Percentiles rank a stretch among this genome's conserved stretches.
Evolutionary conservation across 805 yeast genomes (phyloP).

Genomic region (Candida ortonii): DNA sequence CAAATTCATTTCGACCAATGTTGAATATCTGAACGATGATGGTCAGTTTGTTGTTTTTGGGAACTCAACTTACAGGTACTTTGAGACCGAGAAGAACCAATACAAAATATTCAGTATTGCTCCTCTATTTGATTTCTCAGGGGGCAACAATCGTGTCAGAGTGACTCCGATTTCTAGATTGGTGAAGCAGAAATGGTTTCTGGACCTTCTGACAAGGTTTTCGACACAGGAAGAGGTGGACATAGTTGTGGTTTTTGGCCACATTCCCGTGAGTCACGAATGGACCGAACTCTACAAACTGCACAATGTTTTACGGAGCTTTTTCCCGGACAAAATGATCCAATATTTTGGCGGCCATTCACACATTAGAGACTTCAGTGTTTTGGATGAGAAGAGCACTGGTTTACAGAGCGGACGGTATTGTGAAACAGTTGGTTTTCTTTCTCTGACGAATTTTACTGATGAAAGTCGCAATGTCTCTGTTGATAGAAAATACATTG

Average conservation of each 20-base stretch:
- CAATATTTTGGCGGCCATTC: conserved; percentile 95
- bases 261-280: conserved; percentile 61
- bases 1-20: conserved; percentile 69
- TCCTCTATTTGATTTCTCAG: conserved; percentile 74
- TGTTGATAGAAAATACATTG: conserved; percentile 68
- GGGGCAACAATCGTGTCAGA: conserved; percentile 52
- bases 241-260: conserved; percentile 70
- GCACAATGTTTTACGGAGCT: conserved; percentile 49
- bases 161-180: conserved; percentile 62
- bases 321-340: conserved; percentile 60
- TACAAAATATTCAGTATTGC: conserved; percentile 65
- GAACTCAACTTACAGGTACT: conserved; percentile 55
- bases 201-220: conserved; percentile 35
- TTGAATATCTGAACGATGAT: conserved; percentile 48
- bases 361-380: conserved; percentile 80
- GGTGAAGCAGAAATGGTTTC: conserved; percentile 64
- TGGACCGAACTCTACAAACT: conserved; percentile 53
- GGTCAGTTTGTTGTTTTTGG: conserved; percentile 64
- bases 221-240: conserved; percentile 48
- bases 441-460: conserved; percentile 43
- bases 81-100: conserved; percentile 54
- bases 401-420: conserved; percentile 93
- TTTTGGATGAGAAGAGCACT: conserved; percentile 62
- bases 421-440: conserved; percentile 91
- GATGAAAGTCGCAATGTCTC: conserved; percentile 13